Conservation (phyloP, 495 filamentous ascomycete genomes). For the Parathielavia appendiculata region DNA sequence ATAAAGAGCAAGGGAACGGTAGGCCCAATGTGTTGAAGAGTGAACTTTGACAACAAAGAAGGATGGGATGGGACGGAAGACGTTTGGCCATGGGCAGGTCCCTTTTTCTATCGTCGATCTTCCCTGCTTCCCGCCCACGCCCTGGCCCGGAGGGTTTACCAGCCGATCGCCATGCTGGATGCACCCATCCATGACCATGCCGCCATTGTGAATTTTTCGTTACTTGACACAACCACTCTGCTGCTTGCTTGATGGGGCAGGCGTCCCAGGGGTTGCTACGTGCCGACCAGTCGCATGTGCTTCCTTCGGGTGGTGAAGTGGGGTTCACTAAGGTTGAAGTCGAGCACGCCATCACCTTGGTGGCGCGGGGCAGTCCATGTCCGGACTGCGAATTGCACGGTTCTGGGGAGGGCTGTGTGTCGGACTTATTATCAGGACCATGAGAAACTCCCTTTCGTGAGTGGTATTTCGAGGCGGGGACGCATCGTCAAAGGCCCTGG, state of each 20-base stretch:
- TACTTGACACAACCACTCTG: neutral
- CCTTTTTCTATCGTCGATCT: slow-evolving; percentile 8
- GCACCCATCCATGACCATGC: neutral
- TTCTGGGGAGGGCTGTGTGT: neutral
- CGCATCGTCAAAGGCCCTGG: no score
- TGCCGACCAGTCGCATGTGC: slow-evolving; percentile 14
- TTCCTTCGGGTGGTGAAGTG: slow-evolving; percentile 21
- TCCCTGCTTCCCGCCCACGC: slow-evolving; percentile 1
- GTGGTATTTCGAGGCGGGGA: no score
- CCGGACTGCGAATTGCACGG: neutral
- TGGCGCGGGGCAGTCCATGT: slow-evolving; percentile 28
- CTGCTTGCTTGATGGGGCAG: no score
- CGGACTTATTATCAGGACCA: no score
- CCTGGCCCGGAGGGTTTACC: neutral
- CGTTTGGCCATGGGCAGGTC: neutral
- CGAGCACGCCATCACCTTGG: slow-evolving; percentile 35
- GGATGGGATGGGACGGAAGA: slow-evolving; percentile 2
- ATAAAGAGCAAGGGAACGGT: neutral
- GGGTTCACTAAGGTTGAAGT: slow-evolving; percentile 27
- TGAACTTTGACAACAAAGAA: slow-evolving; percentile 10
- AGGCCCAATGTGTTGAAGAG: neutral
- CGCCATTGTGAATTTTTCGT: slow-evolving; percentile 11
- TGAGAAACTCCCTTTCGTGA: no score
- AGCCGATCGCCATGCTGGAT: neutral
- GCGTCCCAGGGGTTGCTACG: neutral